Evolutionary conservation across 805 yeast species (phyloP).

Genomic region (Torulaspora maleeae): DNA sequence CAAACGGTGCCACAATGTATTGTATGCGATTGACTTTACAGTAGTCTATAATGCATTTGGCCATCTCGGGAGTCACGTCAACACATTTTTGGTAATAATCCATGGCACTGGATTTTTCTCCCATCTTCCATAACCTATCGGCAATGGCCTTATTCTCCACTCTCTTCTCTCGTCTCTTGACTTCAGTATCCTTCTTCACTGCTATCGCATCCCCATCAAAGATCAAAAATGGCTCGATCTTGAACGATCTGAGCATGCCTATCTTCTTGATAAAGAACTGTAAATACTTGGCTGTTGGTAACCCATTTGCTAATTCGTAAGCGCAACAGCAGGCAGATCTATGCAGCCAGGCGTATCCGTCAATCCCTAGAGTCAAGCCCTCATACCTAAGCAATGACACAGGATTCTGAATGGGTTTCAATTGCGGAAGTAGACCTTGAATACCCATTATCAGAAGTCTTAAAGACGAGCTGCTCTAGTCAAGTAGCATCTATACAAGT

Average conservation of each 20-base stretch:
- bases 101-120: conserved; percentile 57
- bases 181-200: conserved; percentile 69
- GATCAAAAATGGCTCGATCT: conserved; percentile 78
- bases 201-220: conserved; percentile 90
- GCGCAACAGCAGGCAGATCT: conserved; percentile 80
- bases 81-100: conserved; percentile 72
- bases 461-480: neutral
- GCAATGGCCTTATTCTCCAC: conserved; percentile 56
- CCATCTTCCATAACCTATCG: conserved; percentile 44
- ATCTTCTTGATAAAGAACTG: conserved; percentile 65
- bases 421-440: conserved; percentile 70
- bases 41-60: conserved; percentile 73
- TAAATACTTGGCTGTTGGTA: conserved; percentile 68
- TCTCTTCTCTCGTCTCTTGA: conserved; percentile 55
- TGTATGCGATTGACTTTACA: conserved; percentile 53
- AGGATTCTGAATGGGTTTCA: conserved; percentile 67
- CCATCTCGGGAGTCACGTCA: conserved; percentile 87
- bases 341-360: conserved; percentile 96
- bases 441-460: conserved; percentile 58
- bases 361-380: conserved; percentile 84
- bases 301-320: conserved; percentile 65
- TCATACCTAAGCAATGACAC: conserved; percentile 54
- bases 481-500: neutral
- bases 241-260: conserved; percentile 56
- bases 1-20: conserved; percentile 94